Percentiles rank a stretch among this genome's conserved stretches.
These are phyloP conservation scores for Anethum foeniculum DNA, from an alignment of 140 eudicot genomes.

Conservation along the genomic window DNA sequence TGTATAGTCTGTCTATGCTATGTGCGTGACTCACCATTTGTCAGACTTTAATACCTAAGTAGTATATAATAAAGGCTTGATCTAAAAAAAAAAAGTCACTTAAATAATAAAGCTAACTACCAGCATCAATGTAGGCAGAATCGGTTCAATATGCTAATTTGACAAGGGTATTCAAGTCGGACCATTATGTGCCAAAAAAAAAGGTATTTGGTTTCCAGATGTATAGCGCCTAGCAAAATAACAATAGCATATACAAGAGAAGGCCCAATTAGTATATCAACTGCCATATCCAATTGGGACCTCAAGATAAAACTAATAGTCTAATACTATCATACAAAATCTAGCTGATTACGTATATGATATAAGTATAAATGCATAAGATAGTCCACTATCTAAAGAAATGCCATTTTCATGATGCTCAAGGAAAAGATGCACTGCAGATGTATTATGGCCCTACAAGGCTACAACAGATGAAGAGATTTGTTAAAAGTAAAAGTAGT, in stretches of 20 bases:
- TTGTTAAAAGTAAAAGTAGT: conserved; percentile 11
- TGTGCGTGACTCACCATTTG: neutral
- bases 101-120: neutral
- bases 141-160: neutral
- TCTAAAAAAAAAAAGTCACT: neutral
- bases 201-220: neutral
- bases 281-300: conserved; percentile 8
- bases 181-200: neutral
- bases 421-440: neutral
- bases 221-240: neutral
- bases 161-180: neutral
- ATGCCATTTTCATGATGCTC: conserved; percentile 6
- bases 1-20: neutral
- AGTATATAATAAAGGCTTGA: neutral
- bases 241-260: neutral
- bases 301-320: neutral
- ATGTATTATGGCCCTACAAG: neutral
- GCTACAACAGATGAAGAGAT: neutral
- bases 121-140: neutral
- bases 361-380: neutral
- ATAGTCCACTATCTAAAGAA: neutral
- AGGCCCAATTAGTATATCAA: conserved; percentile 2
- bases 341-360: neutral
- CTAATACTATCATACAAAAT: neutral
- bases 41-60: neutral